These are phyloP conservation scores for Stemphylium lycopersici DNA, from an alignment of 2,329 filamentous ascomycete genomes.

Conservation along the genomic window DNA sequence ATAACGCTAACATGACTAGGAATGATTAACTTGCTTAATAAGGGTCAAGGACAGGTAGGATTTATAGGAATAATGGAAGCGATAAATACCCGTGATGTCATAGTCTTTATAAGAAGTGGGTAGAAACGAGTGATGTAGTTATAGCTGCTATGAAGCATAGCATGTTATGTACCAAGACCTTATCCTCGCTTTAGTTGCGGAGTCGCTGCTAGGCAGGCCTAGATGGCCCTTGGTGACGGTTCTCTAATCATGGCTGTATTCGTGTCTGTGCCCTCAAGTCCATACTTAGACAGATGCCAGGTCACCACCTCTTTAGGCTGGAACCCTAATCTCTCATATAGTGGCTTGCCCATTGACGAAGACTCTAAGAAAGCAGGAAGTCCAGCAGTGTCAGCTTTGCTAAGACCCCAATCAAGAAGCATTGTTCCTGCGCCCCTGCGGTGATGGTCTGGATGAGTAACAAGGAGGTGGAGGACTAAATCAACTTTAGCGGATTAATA, in stretches of 20 bases:
- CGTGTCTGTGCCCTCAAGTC: conserved; percentile 31
- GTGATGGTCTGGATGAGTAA: conserved; percentile 50
- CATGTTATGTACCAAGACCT: too few species aligned
- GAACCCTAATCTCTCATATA: conserved; percentile 49
- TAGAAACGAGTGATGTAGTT: not conserved
- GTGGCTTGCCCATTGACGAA: conserved; percentile 45
- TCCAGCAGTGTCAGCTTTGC: conserved; percentile 48
- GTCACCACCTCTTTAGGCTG: conserved; percentile 15
- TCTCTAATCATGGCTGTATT: conserved; percentile 43
- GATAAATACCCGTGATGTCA: not conserved
- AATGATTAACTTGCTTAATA: not conserved
- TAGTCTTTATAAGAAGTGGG: not conserved
- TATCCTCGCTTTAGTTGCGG: too few species aligned
- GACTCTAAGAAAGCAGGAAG: conserved; percentile 53
- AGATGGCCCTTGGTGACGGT: conserved; percentile 3
- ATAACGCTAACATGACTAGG: not conserved
- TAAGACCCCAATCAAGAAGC: conserved; percentile 49
- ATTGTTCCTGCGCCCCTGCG: conserved; percentile 50
- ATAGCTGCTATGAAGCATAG: too few species aligned
- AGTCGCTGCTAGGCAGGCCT: not conserved
- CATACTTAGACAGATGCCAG: conserved; percentile 41
- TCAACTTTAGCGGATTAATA: not conserved
- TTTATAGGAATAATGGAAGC: conserved; percentile 1
- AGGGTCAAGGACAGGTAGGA: not conserved
- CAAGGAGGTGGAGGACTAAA: conserved; percentile 39